phyloP scores from a whole-genome alignment of 805 yeast genomes.

The Candida xyloterini region DNA sequence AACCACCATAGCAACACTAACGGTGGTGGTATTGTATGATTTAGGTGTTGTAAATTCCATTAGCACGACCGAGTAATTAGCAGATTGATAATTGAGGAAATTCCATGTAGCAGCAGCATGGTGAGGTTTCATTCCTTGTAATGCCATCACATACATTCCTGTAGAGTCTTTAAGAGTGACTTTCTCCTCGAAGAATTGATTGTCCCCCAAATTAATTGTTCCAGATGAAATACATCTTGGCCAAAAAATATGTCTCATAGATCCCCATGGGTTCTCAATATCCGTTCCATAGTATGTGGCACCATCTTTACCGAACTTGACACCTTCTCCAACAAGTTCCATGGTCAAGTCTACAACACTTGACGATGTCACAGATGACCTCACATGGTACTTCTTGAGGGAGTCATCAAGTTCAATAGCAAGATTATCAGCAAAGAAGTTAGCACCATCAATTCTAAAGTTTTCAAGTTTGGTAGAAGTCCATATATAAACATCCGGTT shows the following conservation, averaged over 20 bases:
- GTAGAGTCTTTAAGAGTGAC: constrained; percentile 38
- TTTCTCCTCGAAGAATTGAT: constrained; percentile 17
- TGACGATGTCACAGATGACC: constrained; percentile 65
- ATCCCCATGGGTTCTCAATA: constrained; percentile 86
- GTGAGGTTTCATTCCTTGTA: constrained; percentile 99
- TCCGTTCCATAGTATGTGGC: constrained; percentile 84
- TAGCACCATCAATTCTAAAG: constrained; percentile 62
- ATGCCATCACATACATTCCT: constrained; percentile 90
- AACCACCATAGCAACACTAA: constrained; percentile 73
- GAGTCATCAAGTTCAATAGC: constrained; percentile 59
- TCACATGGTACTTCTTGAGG: constrained; percentile 44
- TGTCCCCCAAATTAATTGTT: constrained; percentile 45
- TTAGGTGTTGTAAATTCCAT: constrained; percentile 97
- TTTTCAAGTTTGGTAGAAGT: constrained; percentile 86
- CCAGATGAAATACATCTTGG: constrained; percentile 81
- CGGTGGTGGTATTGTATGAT: constrained; percentile 80
- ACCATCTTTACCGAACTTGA: constrained; percentile 89
- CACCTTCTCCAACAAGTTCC: constrained; percentile 66
- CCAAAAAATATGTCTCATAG: constrained; percentile 96
- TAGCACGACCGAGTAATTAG: constrained; percentile 66
- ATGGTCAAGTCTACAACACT: constrained; percentile 68
- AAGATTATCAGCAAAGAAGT: constrained; percentile 75
- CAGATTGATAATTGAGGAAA: constrained; percentile 83
- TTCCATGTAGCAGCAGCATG: constrained; percentile 98
- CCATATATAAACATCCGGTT: constrained; percentile 66